phyloP scores from a whole-genome alignment of 768 basidiomycete genomes.

The Lactarius sp. region DNA sequence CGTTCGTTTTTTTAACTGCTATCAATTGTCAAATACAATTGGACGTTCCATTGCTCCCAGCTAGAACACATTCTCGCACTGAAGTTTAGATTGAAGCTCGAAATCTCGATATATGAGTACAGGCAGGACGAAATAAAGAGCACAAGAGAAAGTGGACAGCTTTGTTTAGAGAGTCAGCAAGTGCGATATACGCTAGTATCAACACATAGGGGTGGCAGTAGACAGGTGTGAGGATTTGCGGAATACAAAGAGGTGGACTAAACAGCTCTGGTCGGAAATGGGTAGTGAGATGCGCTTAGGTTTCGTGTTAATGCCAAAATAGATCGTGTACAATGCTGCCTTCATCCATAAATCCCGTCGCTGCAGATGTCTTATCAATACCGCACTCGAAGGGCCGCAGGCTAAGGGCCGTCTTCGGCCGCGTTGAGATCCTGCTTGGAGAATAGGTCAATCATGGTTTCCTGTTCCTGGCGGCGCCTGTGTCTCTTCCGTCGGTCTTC shows the following conservation, averaged over 20 bases:
- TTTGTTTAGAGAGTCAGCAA: background rate
- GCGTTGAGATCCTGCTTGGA: conserved; percentile 45
- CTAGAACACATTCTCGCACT: conserved; percentile 1
- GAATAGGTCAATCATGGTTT: conserved; percentile 76
- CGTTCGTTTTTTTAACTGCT: background rate
- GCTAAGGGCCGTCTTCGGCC: conserved; percentile 5
- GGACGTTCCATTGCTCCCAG: background rate
- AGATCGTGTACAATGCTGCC: conserved; percentile 24
- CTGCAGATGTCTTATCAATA: conserved; percentile 3
- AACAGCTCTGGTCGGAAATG: conserved; percentile 4
- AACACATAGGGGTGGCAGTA: background rate
- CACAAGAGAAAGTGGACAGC: conserved; percentile 13
- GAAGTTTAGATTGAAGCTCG: conserved; percentile 5
- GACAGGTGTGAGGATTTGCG: background rate
- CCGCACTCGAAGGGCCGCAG: background rate
- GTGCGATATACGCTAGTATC: conserved; percentile 9
- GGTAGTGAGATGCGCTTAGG: background rate
- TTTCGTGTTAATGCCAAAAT: conserved; percentile 16
- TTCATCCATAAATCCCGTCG: conserved; percentile 20
- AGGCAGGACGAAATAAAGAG: conserved; percentile 12
- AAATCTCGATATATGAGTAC: conserved; percentile 20
- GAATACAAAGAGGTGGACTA: conserved; percentile 10
- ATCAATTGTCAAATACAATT: background rate
- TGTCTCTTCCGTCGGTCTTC: conserved; percentile 79
- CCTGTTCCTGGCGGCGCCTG: conserved; percentile 78